Evolutionary conservation across 176 grass and related monocot genomes (phyloP), one percentile per base, ranked within the genome.

Genomic region (Oryza meyeriana): DNA sequence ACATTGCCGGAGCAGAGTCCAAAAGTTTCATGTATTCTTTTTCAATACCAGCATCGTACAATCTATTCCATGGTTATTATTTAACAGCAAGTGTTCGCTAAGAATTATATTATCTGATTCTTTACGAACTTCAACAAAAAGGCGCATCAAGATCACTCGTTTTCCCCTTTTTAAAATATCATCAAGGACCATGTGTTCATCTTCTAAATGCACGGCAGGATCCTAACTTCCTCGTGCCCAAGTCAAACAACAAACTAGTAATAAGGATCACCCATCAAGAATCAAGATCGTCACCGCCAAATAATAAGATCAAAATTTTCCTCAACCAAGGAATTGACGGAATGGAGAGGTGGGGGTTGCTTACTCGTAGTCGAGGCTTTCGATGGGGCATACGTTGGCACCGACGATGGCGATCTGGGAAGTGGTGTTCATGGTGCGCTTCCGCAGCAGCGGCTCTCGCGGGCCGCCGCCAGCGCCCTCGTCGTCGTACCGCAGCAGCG

Each of bases 351-450:
- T 2, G 24, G 25, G 10, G 10, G 8, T n/a, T n/a, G 10, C 86
- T 62, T 93, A 98, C 95, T 98, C 95, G 42, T 94, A 98, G 81
- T 98, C 95, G 30, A 98, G 86, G 83, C 95, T 94, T 75, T 94
- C 92, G 68, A 98, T 61, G 22, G 92, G 84, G 84, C 79, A 98
- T 59, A 98, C 79, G 50, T 94, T 98, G 72, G 95, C 90, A 2
- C 95, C 92, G 69, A 98, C 79, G 41, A 98, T 94, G 62, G 95
- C 95, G 39, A 94, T 89, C 92, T 98, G 95, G 22, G 92, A 94
- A 24, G 95, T 94, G 26, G 92, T 91, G 80, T 94, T 94, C 75
- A 85, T 59, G 35, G 95, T 93, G 33, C 90, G 88, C 75, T 84
- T 91, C 78, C 95, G 81, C 66, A 94, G 84, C 64, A 98, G 85